Conservation (phyloP, 2,329 filamentous ascomycete species). For the Macrophomina phaseolina region DNA sequence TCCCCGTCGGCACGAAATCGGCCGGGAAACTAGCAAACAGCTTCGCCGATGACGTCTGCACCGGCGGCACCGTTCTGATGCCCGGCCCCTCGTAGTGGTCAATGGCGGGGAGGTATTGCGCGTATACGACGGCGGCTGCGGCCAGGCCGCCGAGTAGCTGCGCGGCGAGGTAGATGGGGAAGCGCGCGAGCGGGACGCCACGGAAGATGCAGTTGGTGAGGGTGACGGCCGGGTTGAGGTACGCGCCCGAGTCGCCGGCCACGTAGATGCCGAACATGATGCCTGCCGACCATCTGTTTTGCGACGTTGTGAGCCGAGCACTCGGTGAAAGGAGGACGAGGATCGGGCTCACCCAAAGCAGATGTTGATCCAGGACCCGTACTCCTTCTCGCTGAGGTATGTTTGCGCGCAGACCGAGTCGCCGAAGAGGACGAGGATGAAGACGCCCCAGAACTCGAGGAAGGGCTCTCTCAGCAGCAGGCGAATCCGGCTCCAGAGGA, state of each 20-base stretch:
- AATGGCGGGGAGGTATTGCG: constrained; percentile 62
- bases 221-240: constrained; percentile 71
- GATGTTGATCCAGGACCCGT: not conserved
- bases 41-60: constrained; percentile 65
- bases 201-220: constrained; percentile 72
- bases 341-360: not conserved
- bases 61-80: constrained; percentile 66
- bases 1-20: constrained; percentile 67
- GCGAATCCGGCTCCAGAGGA: not conserved
- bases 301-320: not conserved
- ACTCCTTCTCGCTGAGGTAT: not conserved
- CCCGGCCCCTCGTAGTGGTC: constrained; percentile 66
- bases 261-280: constrained; percentile 64
- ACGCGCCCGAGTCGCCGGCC: constrained; percentile 67
- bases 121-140: constrained; percentile 55
- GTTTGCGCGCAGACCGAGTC: not conserved
- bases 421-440: not conserved
- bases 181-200: constrained; percentile 70
- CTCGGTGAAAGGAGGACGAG: not conserved
- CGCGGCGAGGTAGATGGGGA: constrained; percentile 68
- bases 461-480: not conserved
- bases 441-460: not conserved
- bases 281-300: not conserved
- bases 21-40: constrained; percentile 78
- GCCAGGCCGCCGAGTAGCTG: constrained; percentile 71